A percentile compares a stretch with the other conserved stretches of the same genome.
Conservation (phyloP, 2,329 filamentous ascomycete species). For the Penicillium hesseltinei region DNA sequence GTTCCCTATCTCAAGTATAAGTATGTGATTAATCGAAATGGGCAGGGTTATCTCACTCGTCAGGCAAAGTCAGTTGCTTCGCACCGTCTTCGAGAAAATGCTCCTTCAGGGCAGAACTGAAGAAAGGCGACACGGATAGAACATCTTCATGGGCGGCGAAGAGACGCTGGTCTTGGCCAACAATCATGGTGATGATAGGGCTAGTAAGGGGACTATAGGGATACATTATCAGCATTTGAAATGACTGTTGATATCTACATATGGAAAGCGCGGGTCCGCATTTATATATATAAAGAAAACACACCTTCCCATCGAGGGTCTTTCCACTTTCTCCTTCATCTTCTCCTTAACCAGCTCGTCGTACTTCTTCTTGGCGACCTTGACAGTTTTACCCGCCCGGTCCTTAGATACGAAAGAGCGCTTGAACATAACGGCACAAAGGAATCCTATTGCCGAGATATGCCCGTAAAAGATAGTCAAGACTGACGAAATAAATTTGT, state of each 20-base stretch:
- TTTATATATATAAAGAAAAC: not conserved
- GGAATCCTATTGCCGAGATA: constrained; percentile 26
- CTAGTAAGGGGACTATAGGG: constrained; percentile 52
- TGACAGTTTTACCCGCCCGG: constrained; percentile 83
- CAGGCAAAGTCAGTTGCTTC: constrained; percentile 75
- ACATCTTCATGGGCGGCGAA: constrained; percentile 96
- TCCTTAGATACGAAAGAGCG: constrained; percentile 82
- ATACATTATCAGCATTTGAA: constrained; percentile 16
- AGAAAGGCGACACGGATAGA: constrained; percentile 80
- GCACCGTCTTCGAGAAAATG: constrained; percentile 67
- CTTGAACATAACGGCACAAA: constrained; percentile 74
- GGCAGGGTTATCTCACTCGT: constrained; percentile 46
- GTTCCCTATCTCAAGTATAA: constrained; percentile 59
- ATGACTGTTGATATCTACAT: not conserved
- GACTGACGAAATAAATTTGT: constrained; percentile 35
- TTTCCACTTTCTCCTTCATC: constrained; percentile 79
- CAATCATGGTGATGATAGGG: constrained; percentile 81
- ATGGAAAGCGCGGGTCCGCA: not conserved
- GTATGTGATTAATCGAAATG: not conserved
- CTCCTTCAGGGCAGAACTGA: constrained; percentile 68
- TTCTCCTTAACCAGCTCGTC: constrained; percentile 81
- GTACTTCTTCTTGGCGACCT: constrained; percentile 71
- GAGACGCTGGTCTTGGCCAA: constrained; percentile 80
- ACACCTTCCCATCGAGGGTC: constrained; percentile 52
- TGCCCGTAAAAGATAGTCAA: constrained; percentile 50